A percentile compares a stretch with the other conserved stretches of the same genome.
These are phyloP conservation scores for Candida wancherniae DNA, from an alignment of 805 yeast species.

Conservation along the genomic window DNA sequence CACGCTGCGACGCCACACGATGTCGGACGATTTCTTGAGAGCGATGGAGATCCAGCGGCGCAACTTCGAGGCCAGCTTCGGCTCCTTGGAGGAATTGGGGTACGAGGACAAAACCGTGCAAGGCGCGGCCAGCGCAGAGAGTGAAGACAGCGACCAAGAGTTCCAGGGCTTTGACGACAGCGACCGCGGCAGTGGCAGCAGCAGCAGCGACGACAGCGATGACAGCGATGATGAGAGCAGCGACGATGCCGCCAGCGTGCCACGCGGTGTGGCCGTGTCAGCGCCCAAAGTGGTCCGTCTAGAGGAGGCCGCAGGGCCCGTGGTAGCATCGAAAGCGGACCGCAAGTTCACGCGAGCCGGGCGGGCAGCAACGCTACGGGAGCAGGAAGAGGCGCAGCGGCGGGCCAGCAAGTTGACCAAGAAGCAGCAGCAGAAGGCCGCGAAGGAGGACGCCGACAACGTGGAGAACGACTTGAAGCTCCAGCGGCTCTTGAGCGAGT, in stretches of 20 bases:
- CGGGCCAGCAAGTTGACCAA: slow-evolving; percentile 25
- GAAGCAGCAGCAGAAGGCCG: slow-evolving; percentile 31
- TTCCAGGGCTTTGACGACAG: slow-evolving; percentile 8
- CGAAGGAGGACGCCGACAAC: slow-evolving; percentile 45
- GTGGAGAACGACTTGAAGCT: slow-evolving; percentile 67
- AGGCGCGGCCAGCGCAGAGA: slow-evolving; percentile 6
- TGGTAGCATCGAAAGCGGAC: slow-evolving; percentile 40
- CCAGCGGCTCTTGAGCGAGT: slow-evolving; percentile 65
- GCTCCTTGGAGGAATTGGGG: slow-evolving; percentile 51
- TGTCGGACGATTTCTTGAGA: slow-evolving; percentile 28
- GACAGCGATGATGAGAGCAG: slow-evolving; percentile 3
- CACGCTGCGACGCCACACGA: too few relatives aligned
- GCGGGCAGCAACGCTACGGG: slow-evolving; percentile 48
- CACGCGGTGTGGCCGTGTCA: slow-evolving; percentile 2
- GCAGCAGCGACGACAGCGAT: slow-evolving; percentile 3
- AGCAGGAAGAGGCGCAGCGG: slow-evolving; percentile 24
- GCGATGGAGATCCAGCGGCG: slow-evolving; percentile 50
- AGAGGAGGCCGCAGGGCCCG: slow-evolving; percentile 29
- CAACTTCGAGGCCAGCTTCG: slow-evolving; percentile 63
- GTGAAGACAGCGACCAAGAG: slow-evolving; percentile 4
- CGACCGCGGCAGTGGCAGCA: slow-evolving; percentile 1
- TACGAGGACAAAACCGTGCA: slow-evolving; percentile 38
- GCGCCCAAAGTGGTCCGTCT: slow-evolving; percentile 47
- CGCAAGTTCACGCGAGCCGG: slow-evolving; percentile 55
- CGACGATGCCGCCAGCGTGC: slow-evolving; percentile 3